Base-by-base conservation (phyloP, 2,329 filamentous ascomycete species). In the Epichloe typhina region DNA sequence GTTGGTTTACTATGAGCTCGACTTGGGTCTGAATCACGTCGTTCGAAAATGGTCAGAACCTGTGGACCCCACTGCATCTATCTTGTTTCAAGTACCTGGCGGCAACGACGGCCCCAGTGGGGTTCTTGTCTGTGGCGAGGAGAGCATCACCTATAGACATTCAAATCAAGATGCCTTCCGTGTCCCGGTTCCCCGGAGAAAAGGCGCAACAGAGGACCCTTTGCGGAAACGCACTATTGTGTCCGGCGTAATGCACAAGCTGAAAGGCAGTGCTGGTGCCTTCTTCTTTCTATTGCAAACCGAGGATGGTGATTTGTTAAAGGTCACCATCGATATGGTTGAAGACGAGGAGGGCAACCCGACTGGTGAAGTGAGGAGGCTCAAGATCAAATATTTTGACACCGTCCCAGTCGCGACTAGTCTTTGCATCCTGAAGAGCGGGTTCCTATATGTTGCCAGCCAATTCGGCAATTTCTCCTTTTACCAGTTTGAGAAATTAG, bases 381-480 rank as follows among this genome's bases (percentile, higher is more conserved):
- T 98, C 52, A 93, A 88, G 66, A 87, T 99, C 69, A 96, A 96
- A 66, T 98, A 97, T 67, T 98, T 97, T 60, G 93, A 98, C 61
- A 98, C 93, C 0, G 86, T 96, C 3, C 91, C 94, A 0, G 75
- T 95, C 38, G 88, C 90, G 0, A 83, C 86, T 0, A 94, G 80
- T 62, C 77, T 99, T 43, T 88, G 89, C 64, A 95, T 98, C 57
- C 69, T 98, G 57, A 95, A 95, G 69, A 95, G 89, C 57, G 94
- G 93, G 31, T 98, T 95, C 63, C 76, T 98, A 11, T 98, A 93
- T 61, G 85, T 91, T 49, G 88, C 89, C 7, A 88, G 87, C 61
- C 91, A 98, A 66, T 89, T 86, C 56, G 93, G 94, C 33, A 93
- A 96, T 64, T 87, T 94, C 63, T 82, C 89, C 53, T 89, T 98